Evolutionary conservation across 2,329 filamentous ascomycete species (phyloP).

Genomic region (Scedosporium apiospermum): DNA sequence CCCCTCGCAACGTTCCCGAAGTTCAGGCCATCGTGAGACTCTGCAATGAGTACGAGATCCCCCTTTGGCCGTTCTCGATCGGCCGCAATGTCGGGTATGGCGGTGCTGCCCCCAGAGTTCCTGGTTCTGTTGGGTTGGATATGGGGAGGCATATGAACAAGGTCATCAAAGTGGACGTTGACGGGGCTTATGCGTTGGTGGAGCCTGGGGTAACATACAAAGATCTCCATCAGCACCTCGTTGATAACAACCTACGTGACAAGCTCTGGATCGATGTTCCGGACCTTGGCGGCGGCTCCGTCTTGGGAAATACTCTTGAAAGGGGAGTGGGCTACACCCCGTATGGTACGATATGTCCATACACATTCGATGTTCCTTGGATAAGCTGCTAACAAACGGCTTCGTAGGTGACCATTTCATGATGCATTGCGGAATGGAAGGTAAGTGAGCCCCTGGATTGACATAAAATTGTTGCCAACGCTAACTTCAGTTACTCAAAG

Average conservation of each 20-base stretch:
- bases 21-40: slow-evolving; percentile 35
- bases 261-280: slow-evolving; percentile 33
- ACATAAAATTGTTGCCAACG: no score
- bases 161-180: slow-evolving; percentile 39
- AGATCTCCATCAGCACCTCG: slow-evolving; percentile 39
- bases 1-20: slow-evolving; percentile 24
- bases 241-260: slow-evolving; percentile 26
- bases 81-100: slow-evolving; percentile 44
- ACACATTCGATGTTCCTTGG: background rate
- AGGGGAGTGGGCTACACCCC: slow-evolving; percentile 36
- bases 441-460: background rate
- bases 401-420: slow-evolving; percentile 18
- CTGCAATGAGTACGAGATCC: slow-evolving; percentile 33
- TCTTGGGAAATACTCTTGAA: slow-evolving; percentile 35
- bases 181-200: slow-evolving; percentile 39
- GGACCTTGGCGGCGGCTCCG: slow-evolving; percentile 30
- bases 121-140: slow-evolving; percentile 39
- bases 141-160: slow-evolving; percentile 44
- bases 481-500: background rate
- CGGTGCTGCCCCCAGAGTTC: slow-evolving; percentile 42
- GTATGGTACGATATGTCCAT: slow-evolving; percentile 13
- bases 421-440: slow-evolving; percentile 31
- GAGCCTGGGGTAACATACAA: slow-evolving; percentile 47
- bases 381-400: background rate
- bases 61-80: slow-evolving; percentile 39